These are phyloP conservation scores for Casuarina glauca DNA, from an alignment of 306 rosid species.

Conservation along the genomic window DNA sequence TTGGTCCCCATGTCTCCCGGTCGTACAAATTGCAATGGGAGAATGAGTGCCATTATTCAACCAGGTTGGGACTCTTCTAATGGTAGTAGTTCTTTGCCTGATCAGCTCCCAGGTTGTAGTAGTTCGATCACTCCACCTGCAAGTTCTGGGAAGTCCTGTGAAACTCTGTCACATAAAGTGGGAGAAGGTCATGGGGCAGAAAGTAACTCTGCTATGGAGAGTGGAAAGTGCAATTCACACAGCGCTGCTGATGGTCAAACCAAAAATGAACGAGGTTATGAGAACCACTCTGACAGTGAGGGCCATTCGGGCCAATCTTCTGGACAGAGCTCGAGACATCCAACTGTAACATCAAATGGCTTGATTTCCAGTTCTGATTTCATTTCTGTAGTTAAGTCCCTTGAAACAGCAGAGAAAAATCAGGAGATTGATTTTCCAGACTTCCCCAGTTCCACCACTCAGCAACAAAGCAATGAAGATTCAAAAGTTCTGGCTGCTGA, in stretches of 20 bases:
- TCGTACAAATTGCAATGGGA: constrained; percentile 43
- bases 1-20: constrained; percentile 47
- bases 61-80: constrained; percentile 42
- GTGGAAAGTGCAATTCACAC: constrained; percentile 47
- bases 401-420: constrained; percentile 35
- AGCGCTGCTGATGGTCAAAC: constrained; percentile 47
- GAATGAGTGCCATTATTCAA: constrained; percentile 37
- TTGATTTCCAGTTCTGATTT: constrained; percentile 19
- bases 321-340: constrained; percentile 62
- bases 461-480: constrained; percentile 30
- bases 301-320: constrained; percentile 77
- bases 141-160: constrained; percentile 37
- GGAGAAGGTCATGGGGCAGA: constrained; percentile 42
- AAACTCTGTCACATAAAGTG: constrained; percentile 31
- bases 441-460: constrained; percentile 28
- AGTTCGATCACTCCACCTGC: constrained; percentile 43
- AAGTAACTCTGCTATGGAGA: constrained; percentile 34
- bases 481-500: constrained; percentile 35
- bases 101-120: constrained; percentile 40
- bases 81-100: constrained; percentile 33
- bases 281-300: constrained; percentile 66
- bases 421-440: constrained; percentile 28
- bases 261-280: constrained; percentile 44
- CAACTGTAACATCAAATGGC: constrained; percentile 22
- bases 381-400: constrained; percentile 26